Evolutionary conservation across 129 eudicot genomes (phyloP), one percentile per base, ranked within the genome.

Genomic region (Logfia minima): DNA sequence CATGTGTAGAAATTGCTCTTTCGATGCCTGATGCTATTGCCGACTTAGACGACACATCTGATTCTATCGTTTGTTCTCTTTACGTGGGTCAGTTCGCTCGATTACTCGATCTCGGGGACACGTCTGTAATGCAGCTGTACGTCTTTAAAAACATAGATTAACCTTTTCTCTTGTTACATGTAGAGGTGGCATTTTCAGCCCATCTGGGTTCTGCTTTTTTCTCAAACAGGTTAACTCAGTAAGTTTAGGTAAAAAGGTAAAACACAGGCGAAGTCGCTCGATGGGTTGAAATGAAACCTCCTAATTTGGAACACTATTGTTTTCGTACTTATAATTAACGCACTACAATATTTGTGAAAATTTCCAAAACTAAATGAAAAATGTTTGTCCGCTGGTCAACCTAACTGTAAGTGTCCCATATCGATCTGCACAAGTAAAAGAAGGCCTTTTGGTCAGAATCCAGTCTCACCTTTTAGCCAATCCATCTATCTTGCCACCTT

Each of bases 11-110:
- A 88, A 67, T 82, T 78, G 88, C 93, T 60, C 75, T 91, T 56
- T 94, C 96, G 28, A 74, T 85, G 84, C 88, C 89, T 8, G 91
- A 86, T 68, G 75, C 76, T 55, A 62, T 43, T 75, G 68, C 52
- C 56, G 89, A 84, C 61, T 61, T 81, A 68, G 92, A 91, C 67
- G 93, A 71, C 65, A 88, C 75, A 69, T 83, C 87, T 23, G 97
- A 94, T 60, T 91, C 96, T 76, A 90, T 94, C 11, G 86, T 82
- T 39, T 92, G 96, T 81, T 85, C 96, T 75, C 83, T 63, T 71
- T 91, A 89, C 73, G 90, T 91, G 79, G 99, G 99, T 67, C 99
- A 94, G 75, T 91, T 83, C 80, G 90, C 88, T 64, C 85, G 87
- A 72, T 86, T 94, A 82, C 92, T 91, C 65, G 99, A 94, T 78